Evolutionary conservation across 257 asterid genomes (phyloP), one percentile per base, ranked within the genome.

Genomic region (Prunella vulgaris): DNA sequence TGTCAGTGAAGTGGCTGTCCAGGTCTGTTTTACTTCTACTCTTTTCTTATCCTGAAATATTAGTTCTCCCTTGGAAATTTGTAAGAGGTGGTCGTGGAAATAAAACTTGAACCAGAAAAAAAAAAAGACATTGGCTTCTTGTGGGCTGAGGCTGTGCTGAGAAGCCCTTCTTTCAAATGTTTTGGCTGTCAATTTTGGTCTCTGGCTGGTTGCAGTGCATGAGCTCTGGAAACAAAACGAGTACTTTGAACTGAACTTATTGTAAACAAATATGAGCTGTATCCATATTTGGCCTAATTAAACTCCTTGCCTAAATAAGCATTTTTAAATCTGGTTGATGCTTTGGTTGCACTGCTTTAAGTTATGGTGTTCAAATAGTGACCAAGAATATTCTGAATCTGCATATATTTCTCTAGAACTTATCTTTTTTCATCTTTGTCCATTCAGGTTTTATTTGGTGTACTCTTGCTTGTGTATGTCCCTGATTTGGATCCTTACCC

Each of bases 401-500:
- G 25, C 40, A 35, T 72, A 62, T 66, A 25, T 32, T n/a, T 25
- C 21, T 21, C 9, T 25, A 32, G 64, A 51, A 56, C 62, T 69
- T 71, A 32, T 48, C 30, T 61, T 72, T 69, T 74, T 64, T 42
- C 71, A 53, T 76, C 58, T 73, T 18, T 74, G 64, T 61, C 65
- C 75, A 38, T 82, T 83, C 78, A 92, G 98, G 98, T 73, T 68
- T 52, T 89, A 66, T 94, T 89, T 71, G 97, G 97, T 42, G 69
- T 87, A 62, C 92, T 90, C 65, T 80, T 89, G 78, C 86, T 91
- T 72, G 72, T 87, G 64, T 86, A 94, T 83, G 18, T 86, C 73
- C 99, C 99, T 72, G 77, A 82, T 60, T 74, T 89, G 90, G 96
- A 86, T 80, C 96, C 97, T 56, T 87, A 86, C 73, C 91, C 93